phyloP scores from a whole-genome alignment of 164 flowering plant genomes.

The Vitis amurensis region DNA sequence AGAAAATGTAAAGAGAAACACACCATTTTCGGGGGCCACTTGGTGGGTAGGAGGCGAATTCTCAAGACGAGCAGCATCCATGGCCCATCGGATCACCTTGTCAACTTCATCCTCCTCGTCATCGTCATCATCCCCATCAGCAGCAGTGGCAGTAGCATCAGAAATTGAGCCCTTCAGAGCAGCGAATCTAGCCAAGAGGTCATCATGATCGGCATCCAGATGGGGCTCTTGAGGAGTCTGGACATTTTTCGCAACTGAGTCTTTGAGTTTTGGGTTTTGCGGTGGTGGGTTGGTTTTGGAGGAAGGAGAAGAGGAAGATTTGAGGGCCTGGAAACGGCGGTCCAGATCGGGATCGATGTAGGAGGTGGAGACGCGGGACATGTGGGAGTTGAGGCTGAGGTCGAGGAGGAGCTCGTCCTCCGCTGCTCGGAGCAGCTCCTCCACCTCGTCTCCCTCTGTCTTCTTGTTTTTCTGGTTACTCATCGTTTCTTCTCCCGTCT shows the following conservation, averaged over 20 bases:
- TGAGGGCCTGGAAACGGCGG: constrained; percentile 65
- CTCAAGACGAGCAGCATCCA: constrained; percentile 81
- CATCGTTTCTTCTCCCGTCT: neutral
- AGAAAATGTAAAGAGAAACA: too few species aligned
- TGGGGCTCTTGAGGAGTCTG: neutral
- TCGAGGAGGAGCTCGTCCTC: constrained; percentile 61
- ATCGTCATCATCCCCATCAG: constrained; percentile 26
- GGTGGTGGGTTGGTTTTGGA: neutral
- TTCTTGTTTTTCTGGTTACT: neutral
- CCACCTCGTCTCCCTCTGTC: constrained; percentile 42
- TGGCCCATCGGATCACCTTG: constrained; percentile 78
- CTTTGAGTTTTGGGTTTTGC: neutral
- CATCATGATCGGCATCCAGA: constrained; percentile 9
- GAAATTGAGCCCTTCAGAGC: constrained; percentile 51
- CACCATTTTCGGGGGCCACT: constrained; percentile 17
- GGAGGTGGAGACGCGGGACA: constrained; percentile 30
- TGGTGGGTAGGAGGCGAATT: constrained; percentile 52
- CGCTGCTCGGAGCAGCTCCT: constrained; percentile 57
- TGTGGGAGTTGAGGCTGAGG: constrained; percentile 50
- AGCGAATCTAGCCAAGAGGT: constrained; percentile 61
- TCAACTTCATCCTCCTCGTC: constrained; percentile 61
- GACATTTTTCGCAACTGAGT: neutral
- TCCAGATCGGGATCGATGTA: constrained; percentile 48
- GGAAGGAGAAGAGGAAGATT: constrained; percentile 20
- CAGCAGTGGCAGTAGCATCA: constrained; percentile 10